phyloP scores from a whole-genome alignment of 805 yeast genomes.

The Lachancea sp. region DNA sequence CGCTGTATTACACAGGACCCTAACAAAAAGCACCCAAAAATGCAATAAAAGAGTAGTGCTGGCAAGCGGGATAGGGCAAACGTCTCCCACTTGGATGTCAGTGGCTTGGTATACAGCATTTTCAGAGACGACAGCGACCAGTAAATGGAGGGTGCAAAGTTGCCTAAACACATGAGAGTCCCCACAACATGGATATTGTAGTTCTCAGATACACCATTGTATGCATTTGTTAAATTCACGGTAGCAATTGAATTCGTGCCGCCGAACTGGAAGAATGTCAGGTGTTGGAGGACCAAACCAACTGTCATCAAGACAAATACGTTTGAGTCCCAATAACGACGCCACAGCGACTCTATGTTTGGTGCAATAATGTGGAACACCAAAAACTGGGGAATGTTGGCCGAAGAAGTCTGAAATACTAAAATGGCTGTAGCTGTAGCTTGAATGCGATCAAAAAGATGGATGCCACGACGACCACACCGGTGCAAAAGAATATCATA shows the following conservation, averaged over 20 bases:
- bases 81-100: conserved; percentile 11
- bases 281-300: conserved; percentile 55
- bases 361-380: conserved; percentile 28
- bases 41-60: conserved; percentile 48
- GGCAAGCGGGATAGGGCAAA: conserved; percentile 20
- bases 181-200: conserved; percentile 73
- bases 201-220: conserved; percentile 67
- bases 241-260: conserved; percentile 90
- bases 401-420: conserved; percentile 44
- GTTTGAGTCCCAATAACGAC: not conserved
- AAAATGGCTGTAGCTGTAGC: conserved; percentile 36
- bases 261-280: conserved; percentile 81
- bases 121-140: conserved; percentile 50
- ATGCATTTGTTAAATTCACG: conserved; percentile 83
- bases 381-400: conserved; percentile 45
- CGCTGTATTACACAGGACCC: conserved; percentile 67
- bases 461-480: conserved; percentile 10
- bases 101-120: conserved; percentile 21
- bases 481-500: conserved; percentile 27
- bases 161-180: conserved; percentile 68
- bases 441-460: conserved; percentile 13
- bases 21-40: conserved; percentile 52
- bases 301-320: conserved; percentile 11
- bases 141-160: conserved; percentile 78
- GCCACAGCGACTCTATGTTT: conserved; percentile 8